Base-by-base conservation (phyloP, 208 protist species). In the Vickermania spadyakhi region DNA sequence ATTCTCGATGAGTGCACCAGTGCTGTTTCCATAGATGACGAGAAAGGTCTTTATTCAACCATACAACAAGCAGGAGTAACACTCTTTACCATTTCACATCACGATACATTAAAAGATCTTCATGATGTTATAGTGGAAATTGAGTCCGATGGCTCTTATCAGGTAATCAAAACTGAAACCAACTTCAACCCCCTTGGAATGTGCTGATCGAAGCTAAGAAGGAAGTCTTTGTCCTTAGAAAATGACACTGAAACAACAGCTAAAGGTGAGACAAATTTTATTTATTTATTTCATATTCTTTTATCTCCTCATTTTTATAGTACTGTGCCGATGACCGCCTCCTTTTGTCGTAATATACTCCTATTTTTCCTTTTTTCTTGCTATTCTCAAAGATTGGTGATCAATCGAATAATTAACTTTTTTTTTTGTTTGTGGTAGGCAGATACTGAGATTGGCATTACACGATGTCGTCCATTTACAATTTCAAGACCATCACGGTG, bases 401-500 rank as follows among this genome's bases (percentile, higher is more conserved):
- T 22, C 14, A 28, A 3, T 52, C 50, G 60, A 0, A 26, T 7
- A 52, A 28, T 21, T 22, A 56, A 22, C 23, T 64, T 7, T 56
- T 65, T 11, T 25, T 54, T 28, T 21, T 45, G 13, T 65, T 14
- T 65, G 13, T 49, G 11, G 13, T 49, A 11, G 13, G 41, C 41
- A 26, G 30, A 52, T 4, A 50, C 30, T 27, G 23, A n/a, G n/a
- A n/a, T n/a, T n/a, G n/a, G n/a, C n/a, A n/a, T 56, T 21, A 50
- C 52, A 28, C 58, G 31, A 93, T 91, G 82, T 75, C 84, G 62
- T 87, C 82, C 26, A 77, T 91, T 52, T 99, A 99, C 88, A 99
- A 99, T 67, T 99, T 99, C 70, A 99, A 99, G 86, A 84, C 90
- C 30, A 99, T 99, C 68, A 86, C 85, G 41, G 80, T 96, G 28